phyloP scores from a whole-genome alignment of 2,329 filamentous ascomycete genomes.

The Penicillium sp. region DNA sequence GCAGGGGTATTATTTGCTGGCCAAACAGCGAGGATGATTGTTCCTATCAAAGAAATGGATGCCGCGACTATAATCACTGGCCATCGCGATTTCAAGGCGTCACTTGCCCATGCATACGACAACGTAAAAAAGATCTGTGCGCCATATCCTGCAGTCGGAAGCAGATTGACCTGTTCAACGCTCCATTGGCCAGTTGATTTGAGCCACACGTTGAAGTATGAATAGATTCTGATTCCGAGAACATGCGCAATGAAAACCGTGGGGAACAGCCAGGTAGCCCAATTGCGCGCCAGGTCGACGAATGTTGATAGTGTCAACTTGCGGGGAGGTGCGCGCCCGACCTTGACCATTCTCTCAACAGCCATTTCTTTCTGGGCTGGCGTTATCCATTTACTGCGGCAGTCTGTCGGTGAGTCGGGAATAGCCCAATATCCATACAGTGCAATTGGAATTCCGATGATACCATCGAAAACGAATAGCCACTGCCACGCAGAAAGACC shows the following conservation, averaged over 20 bases:
- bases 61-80: slow-evolving; percentile 54
- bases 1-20: slow-evolving; percentile 12
- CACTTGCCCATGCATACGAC: slow-evolving; percentile 58
- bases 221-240: slow-evolving; percentile 31
- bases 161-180: slow-evolving; percentile 53
- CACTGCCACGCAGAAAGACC: slow-evolving; percentile 32
- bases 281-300: slow-evolving; percentile 8
- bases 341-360: slow-evolving; percentile 9
- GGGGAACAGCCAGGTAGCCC: slow-evolving; percentile 28
- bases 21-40: slow-evolving; percentile 15
- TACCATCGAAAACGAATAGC: slow-evolving; percentile 28
- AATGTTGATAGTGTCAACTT: slow-evolving; percentile 11
- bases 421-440: slow-evolving; percentile 2
- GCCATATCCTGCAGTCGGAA: slow-evolving; percentile 47
- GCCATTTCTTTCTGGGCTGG: neutral
- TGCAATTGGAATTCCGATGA: slow-evolving; percentile 3
- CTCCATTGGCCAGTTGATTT: slow-evolving; percentile 41
- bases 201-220: slow-evolving; percentile 38
- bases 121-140: slow-evolving; percentile 53
- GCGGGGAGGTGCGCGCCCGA: slow-evolving; percentile 3
- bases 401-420: neutral
- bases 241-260: slow-evolving; percentile 38
- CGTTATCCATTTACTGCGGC: neutral
- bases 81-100: slow-evolving; percentile 54
- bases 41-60: slow-evolving; percentile 14